Evolutionary conservation across 257 asterid species (phyloP).

Genomic region (Primulina huaijiensis): DNA sequence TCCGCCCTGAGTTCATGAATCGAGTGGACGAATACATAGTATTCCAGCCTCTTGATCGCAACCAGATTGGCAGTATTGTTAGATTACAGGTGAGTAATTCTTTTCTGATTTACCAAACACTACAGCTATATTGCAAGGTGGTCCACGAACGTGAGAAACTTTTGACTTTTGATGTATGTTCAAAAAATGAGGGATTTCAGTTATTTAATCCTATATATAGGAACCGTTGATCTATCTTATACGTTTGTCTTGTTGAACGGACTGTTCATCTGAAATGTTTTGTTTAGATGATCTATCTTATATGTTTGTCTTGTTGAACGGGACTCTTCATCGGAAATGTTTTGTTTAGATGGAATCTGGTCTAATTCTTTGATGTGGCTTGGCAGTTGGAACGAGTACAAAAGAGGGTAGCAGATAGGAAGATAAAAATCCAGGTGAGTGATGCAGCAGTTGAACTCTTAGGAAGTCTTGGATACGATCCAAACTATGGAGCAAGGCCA

Average conservation of each 20-base stretch:
- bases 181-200: not conserved
- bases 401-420: constrained; percentile 72
- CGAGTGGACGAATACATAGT: constrained; percentile 92
- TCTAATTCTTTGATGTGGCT: constrained; percentile 12
- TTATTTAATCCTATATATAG: not conserved
- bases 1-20: constrained; percentile 97
- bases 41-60: constrained; percentile 61
- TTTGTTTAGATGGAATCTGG: not conserved
- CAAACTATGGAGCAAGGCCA: constrained; percentile 92
- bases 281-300: not conserved
- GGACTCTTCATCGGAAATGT: not conserved
- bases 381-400: constrained; percentile 81
- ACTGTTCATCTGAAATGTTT: not conserved
- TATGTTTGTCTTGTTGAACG: not conserved
- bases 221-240: not conserved
- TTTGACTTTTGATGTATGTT: not conserved
- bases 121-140: constrained; percentile 77
- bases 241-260: not conserved
- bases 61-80: not conserved
- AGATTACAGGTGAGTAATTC: constrained; percentile 31
- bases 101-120: not conserved
- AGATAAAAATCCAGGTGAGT: constrained; percentile 69
- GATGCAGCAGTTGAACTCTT: constrained; percentile 73
- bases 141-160: not conserved
- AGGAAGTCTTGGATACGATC: constrained; percentile 82